Conservation (phyloP, 768 basidiomycete genomes). For the Kwoniella newhampshirensis region DNA sequence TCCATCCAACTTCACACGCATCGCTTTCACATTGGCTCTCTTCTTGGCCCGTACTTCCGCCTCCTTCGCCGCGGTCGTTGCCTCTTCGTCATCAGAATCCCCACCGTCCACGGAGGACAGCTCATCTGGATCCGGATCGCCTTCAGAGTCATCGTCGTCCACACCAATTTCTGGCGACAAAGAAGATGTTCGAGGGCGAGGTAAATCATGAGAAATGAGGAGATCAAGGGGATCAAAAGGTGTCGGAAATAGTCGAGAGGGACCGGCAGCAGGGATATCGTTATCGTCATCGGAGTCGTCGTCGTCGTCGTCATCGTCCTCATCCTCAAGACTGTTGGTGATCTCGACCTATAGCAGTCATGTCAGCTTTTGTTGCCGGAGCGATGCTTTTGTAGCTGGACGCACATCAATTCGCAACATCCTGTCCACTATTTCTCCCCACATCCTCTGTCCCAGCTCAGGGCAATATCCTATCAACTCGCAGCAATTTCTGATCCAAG, state of each 20-base stretch:
- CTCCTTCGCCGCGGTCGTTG: slow-evolving; percentile 23
- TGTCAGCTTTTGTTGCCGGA: not conserved
- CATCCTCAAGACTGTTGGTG: slow-evolving; percentile 88
- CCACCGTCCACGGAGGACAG: slow-evolving; percentile 40
- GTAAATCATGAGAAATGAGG: slow-evolving; percentile 44
- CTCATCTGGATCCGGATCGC: slow-evolving; percentile 55
- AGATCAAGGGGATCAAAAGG: slow-evolving; percentile 74
- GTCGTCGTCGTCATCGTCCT: slow-evolving; percentile 63
- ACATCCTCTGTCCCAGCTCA: slow-evolving; percentile 74
- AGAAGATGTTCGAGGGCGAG: slow-evolving; percentile 19
- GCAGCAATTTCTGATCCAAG: slow-evolving; percentile 87
- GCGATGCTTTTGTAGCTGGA: not conserved
- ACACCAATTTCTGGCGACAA: slow-evolving; percentile 65
- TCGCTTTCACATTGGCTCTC: slow-evolving; percentile 59
- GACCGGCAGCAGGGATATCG: slow-evolving; percentile 7
- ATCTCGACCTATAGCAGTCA: slow-evolving; percentile 75
- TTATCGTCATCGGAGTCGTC: slow-evolving; percentile 44
- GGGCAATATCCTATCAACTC: slow-evolving; percentile 81
- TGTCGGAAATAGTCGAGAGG: slow-evolving; percentile 6
- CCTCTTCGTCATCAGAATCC: slow-evolving; percentile 41
- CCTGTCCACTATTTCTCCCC: slow-evolving; percentile 86
- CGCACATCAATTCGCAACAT: slow-evolving; percentile 89
- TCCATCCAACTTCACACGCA: slow-evolving; percentile 88
- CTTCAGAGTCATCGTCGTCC: slow-evolving; percentile 64
- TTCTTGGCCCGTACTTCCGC: slow-evolving; percentile 37